Base-by-base conservation (phyloP, 768 basidiomycete species). In the Kwoniella dendrophila region DNA sequence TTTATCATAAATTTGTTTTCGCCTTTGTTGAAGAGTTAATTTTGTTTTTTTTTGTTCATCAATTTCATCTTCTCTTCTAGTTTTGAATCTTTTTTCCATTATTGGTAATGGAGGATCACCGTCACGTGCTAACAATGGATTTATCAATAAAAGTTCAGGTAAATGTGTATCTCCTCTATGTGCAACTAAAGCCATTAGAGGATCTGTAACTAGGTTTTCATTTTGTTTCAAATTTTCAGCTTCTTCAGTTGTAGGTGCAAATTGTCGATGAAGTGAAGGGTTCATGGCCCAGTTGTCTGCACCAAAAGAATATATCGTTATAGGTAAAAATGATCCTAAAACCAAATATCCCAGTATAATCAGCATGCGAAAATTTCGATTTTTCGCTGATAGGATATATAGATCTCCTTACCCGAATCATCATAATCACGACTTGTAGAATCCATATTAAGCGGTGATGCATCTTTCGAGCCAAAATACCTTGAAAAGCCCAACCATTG, bases 401-500 rank as follows among this genome's bases (percentile, higher is more conserved):
- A 32, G 32, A 24, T 4, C 29, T 41, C 59, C 64, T 53, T 26
- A 68, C 66, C 58, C 4, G 63, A 65, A 22, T 54, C 53, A 16
- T 29, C 26, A 26, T 59, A 66, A 40, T 64, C 64, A 3, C 24
- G 36, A 33, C 36, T 40, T 24, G 12, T 26, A 24, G 56, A 52
- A 20, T 64, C 54, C 22, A 44, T 20, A 8, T 0, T 38, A 4
- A 30, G 29, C 3, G 63, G 51, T 6, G 14, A 33, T 18, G n/a
- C 16, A 1, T 20, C 2, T 8, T 60, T 50, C 0, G 40, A 41
- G 2, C 30, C 24, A 50, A 68, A 66, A 45, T 48, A 68, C 29
- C 64, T 41, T 2, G 43, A 30, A 18, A 53, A 66, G 16, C 55
- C 64, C 4, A 66, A 53, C 70, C 70, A 71, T 33, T 68, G 59